These are phyloP conservation scores for Phlebopus sp. DNA, from an alignment of 1,284 basidiomycete genomes.

Conservation along the genomic window DNA sequence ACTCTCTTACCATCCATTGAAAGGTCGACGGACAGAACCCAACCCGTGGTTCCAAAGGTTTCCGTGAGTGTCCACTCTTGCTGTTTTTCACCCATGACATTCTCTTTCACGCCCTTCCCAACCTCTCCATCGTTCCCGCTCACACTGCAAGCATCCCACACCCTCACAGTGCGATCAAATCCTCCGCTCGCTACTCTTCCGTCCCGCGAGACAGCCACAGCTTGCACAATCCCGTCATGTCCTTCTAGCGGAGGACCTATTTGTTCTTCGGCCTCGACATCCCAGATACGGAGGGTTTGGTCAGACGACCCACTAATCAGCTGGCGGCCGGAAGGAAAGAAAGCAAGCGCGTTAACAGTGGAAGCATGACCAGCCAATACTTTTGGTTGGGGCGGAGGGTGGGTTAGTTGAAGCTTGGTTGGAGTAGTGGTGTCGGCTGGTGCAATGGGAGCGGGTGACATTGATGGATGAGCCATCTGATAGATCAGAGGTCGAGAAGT, in stretches of 20 bases:
- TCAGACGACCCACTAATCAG: constrained; percentile 1
- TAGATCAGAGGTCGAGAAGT: no score
- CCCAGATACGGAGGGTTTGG: not conserved
- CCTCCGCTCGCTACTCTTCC: not conserved
- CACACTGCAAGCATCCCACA: not conserved
- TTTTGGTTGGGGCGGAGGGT: not conserved
- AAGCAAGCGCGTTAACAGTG: not conserved
- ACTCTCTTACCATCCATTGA: not conserved
- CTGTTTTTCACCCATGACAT: not conserved
- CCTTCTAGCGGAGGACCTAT: not conserved
- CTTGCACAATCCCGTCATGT: not conserved
- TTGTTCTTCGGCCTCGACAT: not conserved
- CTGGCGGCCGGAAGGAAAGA: not conserved
- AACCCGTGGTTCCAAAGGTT: not conserved
- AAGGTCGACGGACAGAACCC: not conserved
- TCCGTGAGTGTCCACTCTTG: not conserved
- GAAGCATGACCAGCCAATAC: not conserved
- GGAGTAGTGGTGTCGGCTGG: no score
- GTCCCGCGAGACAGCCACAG: not conserved
- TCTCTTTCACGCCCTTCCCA: not conserved
- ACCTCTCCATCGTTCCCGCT: not conserved
- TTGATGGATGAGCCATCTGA: no score
- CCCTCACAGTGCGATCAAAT: not conserved
- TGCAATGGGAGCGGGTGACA: no score
- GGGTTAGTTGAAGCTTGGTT: no score